These are phyloP conservation scores for Rhodotorula sphaerocarpa DNA, from an alignment of 768 basidiomycete species.

Conservation along the genomic window DNA sequence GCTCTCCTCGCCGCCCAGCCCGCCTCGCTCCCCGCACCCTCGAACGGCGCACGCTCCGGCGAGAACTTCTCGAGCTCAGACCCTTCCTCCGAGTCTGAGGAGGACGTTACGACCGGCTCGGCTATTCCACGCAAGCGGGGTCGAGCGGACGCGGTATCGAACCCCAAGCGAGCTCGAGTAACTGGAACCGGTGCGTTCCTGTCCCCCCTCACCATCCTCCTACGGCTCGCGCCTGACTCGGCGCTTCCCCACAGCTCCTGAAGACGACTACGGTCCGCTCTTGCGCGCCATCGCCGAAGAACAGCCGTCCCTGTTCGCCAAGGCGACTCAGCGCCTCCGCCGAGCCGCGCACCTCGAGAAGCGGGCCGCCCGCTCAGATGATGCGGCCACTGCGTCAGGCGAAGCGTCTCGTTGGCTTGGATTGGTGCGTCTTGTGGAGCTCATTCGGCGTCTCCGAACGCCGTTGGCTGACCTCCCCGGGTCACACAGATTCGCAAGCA, in stretches of 20 bases:
- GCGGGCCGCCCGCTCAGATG: not conserved
- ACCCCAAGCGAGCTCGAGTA: too few species aligned
- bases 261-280: not conserved
- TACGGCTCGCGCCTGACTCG: too few species aligned
- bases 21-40: not conserved
- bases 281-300: not conserved
- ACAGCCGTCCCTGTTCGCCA: conserved; percentile 6
- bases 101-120: too few species aligned
- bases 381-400: rapidly evolving
- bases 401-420: conserved; percentile 17
- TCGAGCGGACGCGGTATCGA: too few species aligned
- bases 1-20: conserved; percentile 27
- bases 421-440: conserved; percentile 9
- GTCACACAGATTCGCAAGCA: conserved; percentile 2
- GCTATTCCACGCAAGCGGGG: too few species aligned
- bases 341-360: conserved; percentile 14
- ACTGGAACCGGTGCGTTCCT: too few species aligned
- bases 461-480: not conserved
- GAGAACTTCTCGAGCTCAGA: too few species aligned
- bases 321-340: conserved; percentile 15
- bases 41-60: too few species aligned
- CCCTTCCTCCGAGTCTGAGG: not conserved
- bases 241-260: too few species aligned
- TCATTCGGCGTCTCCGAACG: too few species aligned
- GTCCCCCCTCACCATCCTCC: too few species aligned